Percentiles rank a stretch among this genome's conserved stretches.
phyloP scores from a whole-genome alignment of 495 filamentous ascomycete genomes.

The Aspergillus carlsbadensis region DNA sequence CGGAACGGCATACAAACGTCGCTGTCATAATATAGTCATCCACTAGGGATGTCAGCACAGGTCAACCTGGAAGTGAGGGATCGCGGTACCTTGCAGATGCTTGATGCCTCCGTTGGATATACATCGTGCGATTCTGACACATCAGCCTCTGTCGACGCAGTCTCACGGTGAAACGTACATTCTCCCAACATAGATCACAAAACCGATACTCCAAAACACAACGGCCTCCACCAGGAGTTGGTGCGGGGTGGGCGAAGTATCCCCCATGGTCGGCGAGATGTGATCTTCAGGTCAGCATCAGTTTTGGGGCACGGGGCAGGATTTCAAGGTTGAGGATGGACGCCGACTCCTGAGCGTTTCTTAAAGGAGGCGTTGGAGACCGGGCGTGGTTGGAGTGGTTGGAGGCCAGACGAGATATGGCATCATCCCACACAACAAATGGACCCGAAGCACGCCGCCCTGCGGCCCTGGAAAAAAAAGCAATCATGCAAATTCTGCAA shows the following conservation, averaged over 20 bases:
- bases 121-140: constrained; percentile 26
- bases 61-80: not conserved
- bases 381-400: no score
- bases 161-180: constrained; percentile 24
- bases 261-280: constrained; percentile 24
- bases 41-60: constrained; percentile 32
- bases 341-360: no score
- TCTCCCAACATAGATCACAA: constrained; percentile 32
- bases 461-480: no score
- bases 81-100: constrained; percentile 31
- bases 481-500: no score
- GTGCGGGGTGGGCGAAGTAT: constrained; percentile 32
- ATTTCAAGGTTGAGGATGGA: not conserved
- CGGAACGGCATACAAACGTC: constrained; percentile 45
- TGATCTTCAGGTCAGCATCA: constrained; percentile 1
- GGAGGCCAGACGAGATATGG: no score
- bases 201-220: constrained; percentile 35
- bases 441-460: no score
- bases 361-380: no score
- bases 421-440: no score
- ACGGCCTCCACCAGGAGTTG: constrained; percentile 34
- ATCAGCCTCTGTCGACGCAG: constrained; percentile 4
- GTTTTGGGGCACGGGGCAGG: not conserved
- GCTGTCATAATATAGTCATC: constrained; percentile 60
- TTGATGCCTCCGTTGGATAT: constrained; percentile 35